These are phyloP conservation scores for Aspergillus novoparasiticus DNA, from an alignment of 2,329 filamentous ascomycete genomes.

Conservation along the genomic window DNA sequence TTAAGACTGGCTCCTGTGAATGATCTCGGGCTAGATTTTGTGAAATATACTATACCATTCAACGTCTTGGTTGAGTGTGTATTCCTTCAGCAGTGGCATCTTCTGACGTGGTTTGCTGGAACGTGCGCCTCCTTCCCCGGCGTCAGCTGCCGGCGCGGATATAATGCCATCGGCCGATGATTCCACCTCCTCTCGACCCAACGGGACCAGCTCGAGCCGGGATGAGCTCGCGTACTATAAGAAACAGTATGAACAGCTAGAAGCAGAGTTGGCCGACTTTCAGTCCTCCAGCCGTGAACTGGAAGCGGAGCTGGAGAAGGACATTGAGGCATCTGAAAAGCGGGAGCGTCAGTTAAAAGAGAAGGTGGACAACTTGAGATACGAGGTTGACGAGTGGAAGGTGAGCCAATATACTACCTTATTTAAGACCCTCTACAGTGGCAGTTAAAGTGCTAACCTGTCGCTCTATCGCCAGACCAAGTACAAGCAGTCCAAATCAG, in stretches of 20 bases:
- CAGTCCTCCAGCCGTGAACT: conserved; percentile 91
- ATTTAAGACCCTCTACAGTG: background rate
- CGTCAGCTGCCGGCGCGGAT: conserved; percentile 24
- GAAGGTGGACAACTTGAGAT: conserved; percentile 80
- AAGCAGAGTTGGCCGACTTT: conserved; percentile 89
- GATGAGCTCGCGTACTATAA: conserved; percentile 95
- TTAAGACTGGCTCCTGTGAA: conserved; percentile 15
- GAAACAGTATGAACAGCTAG: conserved; percentile 88
- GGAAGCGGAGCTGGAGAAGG: conserved; percentile 91
- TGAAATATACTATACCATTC: background rate
- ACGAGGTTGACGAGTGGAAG: conserved; percentile 98
- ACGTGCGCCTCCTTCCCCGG: conserved; percentile 21
- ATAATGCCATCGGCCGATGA: conserved; percentile 43
- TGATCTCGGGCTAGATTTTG: conserved; percentile 10
- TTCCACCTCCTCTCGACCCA: conserved; percentile 42
- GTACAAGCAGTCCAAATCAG: conserved; percentile 90
- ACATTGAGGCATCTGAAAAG: conserved; percentile 93
- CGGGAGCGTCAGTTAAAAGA: conserved; percentile 82
- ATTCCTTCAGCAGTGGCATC: conserved; percentile 10
- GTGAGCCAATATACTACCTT: conserved; percentile 51
- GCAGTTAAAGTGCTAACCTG: conserved; percentile 8
- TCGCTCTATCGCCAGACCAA: conserved; percentile 66
- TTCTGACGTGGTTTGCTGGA: conserved; percentile 23
- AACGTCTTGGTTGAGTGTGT: conserved; percentile 8
- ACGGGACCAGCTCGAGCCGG: conserved; percentile 52